phyloP scores from a whole-genome alignment of 23 red algal species.

The Gracilaria domingensis region DNA sequence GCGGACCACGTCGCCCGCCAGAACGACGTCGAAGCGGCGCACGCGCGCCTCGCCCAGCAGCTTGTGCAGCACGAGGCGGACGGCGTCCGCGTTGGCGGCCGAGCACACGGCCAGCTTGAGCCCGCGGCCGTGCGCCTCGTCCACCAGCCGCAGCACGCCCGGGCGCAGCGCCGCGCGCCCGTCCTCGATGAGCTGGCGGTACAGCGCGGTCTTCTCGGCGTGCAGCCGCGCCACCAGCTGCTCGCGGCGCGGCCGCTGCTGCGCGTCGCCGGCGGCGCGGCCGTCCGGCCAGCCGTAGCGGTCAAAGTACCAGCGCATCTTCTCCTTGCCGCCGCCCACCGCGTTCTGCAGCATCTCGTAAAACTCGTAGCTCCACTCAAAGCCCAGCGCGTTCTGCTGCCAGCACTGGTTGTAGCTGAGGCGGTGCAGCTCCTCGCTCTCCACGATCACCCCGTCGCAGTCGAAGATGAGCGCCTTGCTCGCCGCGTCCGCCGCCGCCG shows the following conservation, averaged over 20 bases:
- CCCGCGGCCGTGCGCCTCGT: conserved; percentile 70
- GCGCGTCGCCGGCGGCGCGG: not conserved
- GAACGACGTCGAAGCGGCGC: conserved; percentile 70
- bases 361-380: conserved; percentile 78
- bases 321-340: conserved; percentile 94
- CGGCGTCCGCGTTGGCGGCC: conserved; percentile 80
- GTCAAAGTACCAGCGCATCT: conserved; percentile 96
- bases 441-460: conserved; percentile 98
- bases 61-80: conserved; percentile 57
- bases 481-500: not conserved
- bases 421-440: conserved; percentile 95
- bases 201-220: conserved; percentile 76
- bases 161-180: conserved; percentile 60
- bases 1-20: conserved; percentile 91
- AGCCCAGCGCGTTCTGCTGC: conserved; percentile 34
- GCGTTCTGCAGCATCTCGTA: conserved; percentile 96
- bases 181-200: conserved; percentile 61
- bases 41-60: conserved; percentile 79
- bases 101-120: conserved; percentile 88
- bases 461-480: conserved; percentile 89
- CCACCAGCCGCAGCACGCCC: conserved; percentile 86
- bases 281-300: conserved; percentile 86
- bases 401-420: conserved; percentile 90
- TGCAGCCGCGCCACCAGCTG: conserved; percentile 55
- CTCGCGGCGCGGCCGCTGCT: conserved; percentile 8